Evolutionary conservation across 306 rosid species (phyloP).

Genomic region (Cicer bijugum): DNA sequence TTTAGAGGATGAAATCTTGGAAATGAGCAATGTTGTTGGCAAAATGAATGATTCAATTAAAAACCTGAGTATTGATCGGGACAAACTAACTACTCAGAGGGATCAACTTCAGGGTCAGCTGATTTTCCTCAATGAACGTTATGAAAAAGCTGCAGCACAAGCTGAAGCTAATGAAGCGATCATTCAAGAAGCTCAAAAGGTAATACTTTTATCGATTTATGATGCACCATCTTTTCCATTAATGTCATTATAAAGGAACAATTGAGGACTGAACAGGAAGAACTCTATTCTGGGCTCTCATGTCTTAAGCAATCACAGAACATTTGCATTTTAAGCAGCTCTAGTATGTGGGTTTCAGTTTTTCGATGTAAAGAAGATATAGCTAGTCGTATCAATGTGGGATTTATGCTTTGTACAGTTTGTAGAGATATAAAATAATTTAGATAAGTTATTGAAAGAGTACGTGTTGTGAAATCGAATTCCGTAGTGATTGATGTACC

Average conservation of each 20-base stretch:
- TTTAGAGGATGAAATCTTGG: slow-evolving; percentile 75
- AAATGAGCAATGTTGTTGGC: slow-evolving; percentile 61
- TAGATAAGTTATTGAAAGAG: slow-evolving; percentile 3
- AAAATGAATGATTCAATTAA: slow-evolving; percentile 64
- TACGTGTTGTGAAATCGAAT: slow-evolving; percentile 19
- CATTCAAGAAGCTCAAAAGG: slow-evolving; percentile 78
- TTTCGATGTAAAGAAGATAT: slow-evolving; percentile 18
- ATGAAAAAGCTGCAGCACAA: slow-evolving; percentile 66
- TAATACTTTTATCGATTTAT: slow-evolving; percentile 43
- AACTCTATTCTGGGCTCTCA: slow-evolving; percentile 12
- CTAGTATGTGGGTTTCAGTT: not conserved
- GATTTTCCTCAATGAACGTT: slow-evolving; percentile 59
- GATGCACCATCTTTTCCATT: not conserved
- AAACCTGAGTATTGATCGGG: slow-evolving; percentile 54
- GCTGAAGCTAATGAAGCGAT: slow-evolving; percentile 71
- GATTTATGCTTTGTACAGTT: slow-evolving; percentile 5
- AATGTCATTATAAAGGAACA: slow-evolving; percentile 8
- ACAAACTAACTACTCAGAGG: slow-evolving; percentile 64
- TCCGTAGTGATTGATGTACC: slow-evolving; percentile 2
- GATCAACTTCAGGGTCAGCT: slow-evolving; percentile 68
- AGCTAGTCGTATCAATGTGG: slow-evolving; percentile 7
- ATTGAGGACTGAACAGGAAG: not conserved
- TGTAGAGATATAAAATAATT: slow-evolving; percentile 16
- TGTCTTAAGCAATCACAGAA: not conserved
- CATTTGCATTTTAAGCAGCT: slow-evolving; percentile 7